phyloP scores from a whole-genome alignment of 1,139 yeast species.

The Diutina catenulata region DNA sequence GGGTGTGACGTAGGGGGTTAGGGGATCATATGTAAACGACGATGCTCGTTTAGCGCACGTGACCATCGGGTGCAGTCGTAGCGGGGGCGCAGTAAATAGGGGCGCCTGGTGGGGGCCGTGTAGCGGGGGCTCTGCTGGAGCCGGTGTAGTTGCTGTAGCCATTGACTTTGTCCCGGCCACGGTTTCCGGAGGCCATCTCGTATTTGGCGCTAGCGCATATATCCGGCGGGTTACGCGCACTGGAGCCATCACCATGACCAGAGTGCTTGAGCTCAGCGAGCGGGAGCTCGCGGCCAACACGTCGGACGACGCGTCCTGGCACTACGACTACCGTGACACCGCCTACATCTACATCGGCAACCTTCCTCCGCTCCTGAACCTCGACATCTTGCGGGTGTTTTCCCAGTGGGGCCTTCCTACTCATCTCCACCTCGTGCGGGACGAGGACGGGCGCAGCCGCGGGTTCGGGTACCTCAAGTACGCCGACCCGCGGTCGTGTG shows the following conservation, averaged over 20 bases:
- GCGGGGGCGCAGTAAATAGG: no score
- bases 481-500: constrained; percentile 70
- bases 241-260: constrained; percentile 10
- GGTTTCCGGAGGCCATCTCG: no score
- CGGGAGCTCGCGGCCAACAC: constrained; percentile 56
- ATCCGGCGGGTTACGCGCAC: no score
- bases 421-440: constrained; percentile 62
- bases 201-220: no score
- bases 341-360: constrained; percentile 53
- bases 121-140: no score
- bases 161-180: no score
- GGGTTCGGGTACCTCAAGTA: constrained; percentile 82
- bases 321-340: constrained; percentile 67
- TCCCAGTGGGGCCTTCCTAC: constrained; percentile 89
- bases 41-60: background rate
- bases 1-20: background rate
- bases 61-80: no score
- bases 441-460: constrained; percentile 41
- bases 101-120: no score
- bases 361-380: constrained; percentile 56
- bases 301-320: constrained; percentile 71
- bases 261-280: constrained; percentile 51
- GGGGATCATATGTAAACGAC: background rate
- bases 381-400: constrained; percentile 66
- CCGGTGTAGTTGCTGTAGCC: no score